These are phyloP conservation scores for Kernera saxatilis DNA, from an alignment of 345 rosid species.

Conservation along the genomic window DNA sequence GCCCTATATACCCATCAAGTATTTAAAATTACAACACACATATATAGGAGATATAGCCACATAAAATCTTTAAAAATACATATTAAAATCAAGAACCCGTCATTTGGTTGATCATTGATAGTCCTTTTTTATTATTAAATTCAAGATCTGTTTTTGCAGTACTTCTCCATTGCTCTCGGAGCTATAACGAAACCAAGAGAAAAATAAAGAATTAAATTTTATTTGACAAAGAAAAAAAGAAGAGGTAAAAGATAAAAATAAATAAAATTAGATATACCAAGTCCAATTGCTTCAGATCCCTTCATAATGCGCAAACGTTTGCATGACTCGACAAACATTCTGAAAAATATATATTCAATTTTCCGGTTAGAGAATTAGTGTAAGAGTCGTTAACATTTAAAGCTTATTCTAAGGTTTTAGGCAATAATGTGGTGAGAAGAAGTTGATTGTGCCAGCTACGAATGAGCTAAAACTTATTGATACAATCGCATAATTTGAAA, in stretches of 20 bases:
- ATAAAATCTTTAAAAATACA: slow-evolving; percentile 24
- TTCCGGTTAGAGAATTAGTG: slow-evolving; percentile 15
- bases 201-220: background rate
- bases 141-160: slow-evolving; percentile 32
- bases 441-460: slow-evolving; percentile 29
- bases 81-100: slow-evolving; percentile 14
- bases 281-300: slow-evolving; percentile 95
- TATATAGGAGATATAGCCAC: slow-evolving; percentile 11
- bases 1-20: slow-evolving; percentile 33
- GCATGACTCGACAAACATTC: slow-evolving; percentile 98
- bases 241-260: background rate
- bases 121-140: background rate
- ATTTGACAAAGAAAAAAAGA: background rate
- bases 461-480: slow-evolving; percentile 17
- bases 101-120: slow-evolving; percentile 18
- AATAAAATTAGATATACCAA: slow-evolving; percentile 39
- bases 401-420: slow-evolving; percentile 10
- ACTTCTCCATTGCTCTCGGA: slow-evolving; percentile 37
- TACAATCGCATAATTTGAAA: slow-evolving; percentile 16
- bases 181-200: slow-evolving; percentile 18
- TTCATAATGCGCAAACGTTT: slow-evolving; percentile 95
- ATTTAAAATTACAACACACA: slow-evolving; percentile 31
- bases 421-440: slow-evolving; percentile 15
- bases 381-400: slow-evolving; percentile 3
- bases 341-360: slow-evolving; percentile 30